Evolutionary conservation across 2,329 filamentous ascomycete genomes (phyloP).

Genomic region (Colletotrichum nymphaeae): DNA sequence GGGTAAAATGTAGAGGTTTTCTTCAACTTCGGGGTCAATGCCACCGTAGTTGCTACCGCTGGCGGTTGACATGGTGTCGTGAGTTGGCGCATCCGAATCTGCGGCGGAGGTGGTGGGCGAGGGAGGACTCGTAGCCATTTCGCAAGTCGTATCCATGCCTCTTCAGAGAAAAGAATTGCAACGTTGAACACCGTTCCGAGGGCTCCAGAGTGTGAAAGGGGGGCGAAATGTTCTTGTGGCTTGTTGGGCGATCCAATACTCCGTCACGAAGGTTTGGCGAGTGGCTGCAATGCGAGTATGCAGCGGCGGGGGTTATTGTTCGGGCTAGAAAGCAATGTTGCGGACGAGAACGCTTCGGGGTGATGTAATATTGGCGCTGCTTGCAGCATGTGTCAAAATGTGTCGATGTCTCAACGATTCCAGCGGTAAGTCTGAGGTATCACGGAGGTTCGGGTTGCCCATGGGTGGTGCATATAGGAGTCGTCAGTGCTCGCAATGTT

Average conservation of each 20-base stretch:
- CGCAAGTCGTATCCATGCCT: constrained; percentile 9
- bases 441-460: constrained; percentile 12
- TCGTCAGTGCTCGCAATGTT: neutral
- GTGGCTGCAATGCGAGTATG: neutral
- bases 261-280: neutral
- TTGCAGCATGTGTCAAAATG: neutral
- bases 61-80: constrained; percentile 5
- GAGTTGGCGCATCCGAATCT: neutral
- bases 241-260: neutral
- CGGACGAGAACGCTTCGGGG: neutral
- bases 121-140: constrained; percentile 24
- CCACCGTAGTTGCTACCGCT: constrained; percentile 44
- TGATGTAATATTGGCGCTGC: neutral
- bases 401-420: constrained; percentile 4
- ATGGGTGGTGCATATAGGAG: constrained; percentile 7
- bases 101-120: constrained; percentile 5
- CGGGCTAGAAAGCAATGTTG: neutral
- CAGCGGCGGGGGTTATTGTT: neutral
- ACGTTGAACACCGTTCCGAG: neutral
- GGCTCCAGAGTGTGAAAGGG: neutral
- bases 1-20: constrained; percentile 44
- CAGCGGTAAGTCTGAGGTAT: neutral
- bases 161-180: neutral
- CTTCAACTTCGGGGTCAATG: constrained; percentile 50
- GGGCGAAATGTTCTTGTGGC: neutral